Conservation (phyloP, 768 basidiomycete species). For the Russula compacta region DNA sequence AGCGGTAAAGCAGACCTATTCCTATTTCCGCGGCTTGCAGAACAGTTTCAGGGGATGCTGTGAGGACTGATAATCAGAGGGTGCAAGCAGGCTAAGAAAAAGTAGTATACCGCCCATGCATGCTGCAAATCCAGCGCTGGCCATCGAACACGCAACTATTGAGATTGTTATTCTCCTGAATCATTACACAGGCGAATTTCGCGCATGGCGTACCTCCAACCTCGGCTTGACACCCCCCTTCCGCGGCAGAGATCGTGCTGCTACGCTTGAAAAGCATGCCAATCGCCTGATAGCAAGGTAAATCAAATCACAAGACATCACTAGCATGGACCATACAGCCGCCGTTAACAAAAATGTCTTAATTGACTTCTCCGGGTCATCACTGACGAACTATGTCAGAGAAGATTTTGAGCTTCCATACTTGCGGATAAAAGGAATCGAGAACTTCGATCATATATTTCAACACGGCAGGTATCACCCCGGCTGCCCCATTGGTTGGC, state of each 20-base stretch:
- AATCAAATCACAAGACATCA: slow-evolving; percentile 6
- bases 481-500: slow-evolving; percentile 89
- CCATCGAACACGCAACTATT: slow-evolving; percentile 91
- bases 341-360: slow-evolving; percentile 88
- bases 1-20: slow-evolving; percentile 46
- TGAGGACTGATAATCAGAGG: not conserved
- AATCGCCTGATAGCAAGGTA: slow-evolving; percentile 45
- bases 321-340: slow-evolving; percentile 42
- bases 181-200: not conserved
- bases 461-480: slow-evolving; percentile 85
- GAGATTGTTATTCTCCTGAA: not conserved
- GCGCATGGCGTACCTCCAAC: slow-evolving; percentile 58
- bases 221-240: slow-evolving; percentile 92
- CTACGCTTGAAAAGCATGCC: slow-evolving; percentile 97
- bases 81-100: not conserved
- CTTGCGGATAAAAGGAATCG: not conserved
- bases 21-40: slow-evolving; percentile 89
- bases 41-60: slow-evolving; percentile 74
- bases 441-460: slow-evolving; percentile 79
- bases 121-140: slow-evolving; percentile 85
- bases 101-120: slow-evolving; percentile 71
- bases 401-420: not conserved
- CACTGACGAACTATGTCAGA: slow-evolving; percentile 63
- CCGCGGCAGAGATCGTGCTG: slow-evolving; percentile 94
- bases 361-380: slow-evolving; percentile 82